Evolutionary conservation across 495 filamentous ascomycete species (phyloP).

Genomic region (Podospora tetraspora): DNA sequence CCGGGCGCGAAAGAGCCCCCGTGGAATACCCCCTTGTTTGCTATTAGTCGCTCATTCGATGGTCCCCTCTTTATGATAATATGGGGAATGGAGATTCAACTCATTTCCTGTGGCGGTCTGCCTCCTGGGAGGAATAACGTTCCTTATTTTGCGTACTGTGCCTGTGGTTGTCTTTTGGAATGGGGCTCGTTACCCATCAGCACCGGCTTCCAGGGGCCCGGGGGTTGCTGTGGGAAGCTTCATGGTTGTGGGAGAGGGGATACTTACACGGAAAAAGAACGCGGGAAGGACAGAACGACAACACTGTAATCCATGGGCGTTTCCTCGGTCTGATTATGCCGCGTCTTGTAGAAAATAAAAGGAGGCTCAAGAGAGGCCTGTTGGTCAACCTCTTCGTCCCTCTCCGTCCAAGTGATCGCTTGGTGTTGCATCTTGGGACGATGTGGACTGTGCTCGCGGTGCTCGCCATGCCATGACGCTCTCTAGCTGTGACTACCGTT

Average conservation of each 20-base stretch:
- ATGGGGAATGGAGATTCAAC: neutral
- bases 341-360: neutral
- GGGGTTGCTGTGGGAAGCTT: too few species aligned
- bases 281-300: too few species aligned
- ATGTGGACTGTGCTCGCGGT: neutral
- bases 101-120: neutral
- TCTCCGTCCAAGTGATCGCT: neutral
- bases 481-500: neutral
- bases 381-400: neutral
- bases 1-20: neutral
- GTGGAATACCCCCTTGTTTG: conserved; percentile 23
- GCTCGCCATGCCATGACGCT: neutral
- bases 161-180: too few species aligned
- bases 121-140: too few species aligned
- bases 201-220: too few species aligned
- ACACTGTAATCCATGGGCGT: too few species aligned
- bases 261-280: too few species aligned
- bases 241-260: too few species aligned
- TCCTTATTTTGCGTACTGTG: too few species aligned
- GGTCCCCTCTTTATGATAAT: neutral
- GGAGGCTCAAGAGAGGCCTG: neutral
- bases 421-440: neutral
- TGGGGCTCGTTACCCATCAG: too few species aligned
- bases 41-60: conserved; percentile 1
- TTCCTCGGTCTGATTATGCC: too few species aligned